Base-by-base conservation (phyloP, 2,329 filamentous ascomycete species). In the Aspergillus piperis region DNA sequence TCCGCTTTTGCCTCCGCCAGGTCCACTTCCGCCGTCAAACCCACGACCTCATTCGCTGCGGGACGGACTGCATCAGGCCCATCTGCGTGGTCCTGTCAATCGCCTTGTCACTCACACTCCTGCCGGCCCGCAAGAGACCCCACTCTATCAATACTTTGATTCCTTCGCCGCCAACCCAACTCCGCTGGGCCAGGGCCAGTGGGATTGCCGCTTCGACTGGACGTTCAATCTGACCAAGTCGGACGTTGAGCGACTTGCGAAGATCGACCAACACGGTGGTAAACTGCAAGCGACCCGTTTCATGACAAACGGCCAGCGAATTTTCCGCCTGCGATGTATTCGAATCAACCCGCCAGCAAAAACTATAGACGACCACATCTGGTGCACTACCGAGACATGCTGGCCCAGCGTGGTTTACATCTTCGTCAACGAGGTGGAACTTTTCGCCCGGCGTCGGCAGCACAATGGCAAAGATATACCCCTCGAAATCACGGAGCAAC, bases 391-490 rank as follows among this genome's bases (percentile, higher is more conserved):
- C n/a, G 84, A 89, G 36, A 89, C 84, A 5, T 70, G 75, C 21
- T 97, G 92, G 92, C 91, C 92, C 0, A 80, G 83, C 38, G 83
- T 85, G 54, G 80, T 92, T 0, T 91, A 88, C 62, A 81, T 94
- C 62, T 80, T 83, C 15, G 73, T 96, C 62, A 96, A 96, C 66
- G 80, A 75, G 0, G 70, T 76, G 0, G 78, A 86, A 10, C 72
- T 91, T 15, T 78, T 81, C 23, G 73, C 86, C 8, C 84, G 89
- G 42, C 84, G 89, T 27, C 91, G 90, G 67, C 73, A 85, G 1
- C 88, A 95, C 62, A 84, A 93, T 69, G 88, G 88, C 10, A 90
- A 88, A 66, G 90, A 96, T 67, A 75, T 92, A 8, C 88, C 93
- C 0, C 79, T 90, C 5, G 91, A 96, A 66, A 78, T 96, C 23